Conservation (phyloP, 306 rosid genomes). For the Rosa chinensis region DNA sequence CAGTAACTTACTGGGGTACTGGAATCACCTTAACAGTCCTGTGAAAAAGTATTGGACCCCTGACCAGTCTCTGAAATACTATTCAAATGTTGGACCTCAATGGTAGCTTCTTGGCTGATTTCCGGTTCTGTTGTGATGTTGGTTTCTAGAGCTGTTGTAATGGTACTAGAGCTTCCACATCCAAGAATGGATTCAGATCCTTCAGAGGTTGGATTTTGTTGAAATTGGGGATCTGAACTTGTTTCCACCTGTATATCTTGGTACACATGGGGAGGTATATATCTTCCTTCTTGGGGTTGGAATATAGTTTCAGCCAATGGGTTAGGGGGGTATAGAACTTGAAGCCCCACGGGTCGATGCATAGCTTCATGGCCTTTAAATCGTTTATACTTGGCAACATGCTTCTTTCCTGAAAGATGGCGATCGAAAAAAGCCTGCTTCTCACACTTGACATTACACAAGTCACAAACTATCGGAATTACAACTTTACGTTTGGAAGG, state of each 20-base stretch:
- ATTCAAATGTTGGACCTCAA: background rate
- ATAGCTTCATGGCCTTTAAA: background rate
- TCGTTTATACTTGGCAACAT: background rate
- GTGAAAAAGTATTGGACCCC: background rate
- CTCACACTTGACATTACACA: conserved; percentile 10
- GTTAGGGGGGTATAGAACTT: conserved; percentile 11
- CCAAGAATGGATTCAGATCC: background rate
- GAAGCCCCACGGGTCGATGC: background rate
- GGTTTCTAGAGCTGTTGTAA: background rate
- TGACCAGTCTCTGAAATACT: background rate
- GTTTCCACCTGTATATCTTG: background rate
- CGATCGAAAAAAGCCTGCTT: background rate
- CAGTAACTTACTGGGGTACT: background rate
- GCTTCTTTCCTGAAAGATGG: conserved; percentile 12
- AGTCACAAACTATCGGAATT: background rate
- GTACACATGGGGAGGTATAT: conserved; percentile 20
- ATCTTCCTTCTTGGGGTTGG: conserved; percentile 5
- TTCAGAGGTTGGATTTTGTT: background rate
- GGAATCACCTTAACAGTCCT: background rate
- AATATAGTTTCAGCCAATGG: background rate
- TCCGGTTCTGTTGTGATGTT: background rate
- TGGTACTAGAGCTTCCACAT: background rate
- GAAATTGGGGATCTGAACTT: background rate
- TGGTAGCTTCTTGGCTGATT: background rate
- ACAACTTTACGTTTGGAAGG: background rate